Evolutionary conservation across 331 rosid genomes (phyloP).

Genomic region (Ulmus americana): DNA sequence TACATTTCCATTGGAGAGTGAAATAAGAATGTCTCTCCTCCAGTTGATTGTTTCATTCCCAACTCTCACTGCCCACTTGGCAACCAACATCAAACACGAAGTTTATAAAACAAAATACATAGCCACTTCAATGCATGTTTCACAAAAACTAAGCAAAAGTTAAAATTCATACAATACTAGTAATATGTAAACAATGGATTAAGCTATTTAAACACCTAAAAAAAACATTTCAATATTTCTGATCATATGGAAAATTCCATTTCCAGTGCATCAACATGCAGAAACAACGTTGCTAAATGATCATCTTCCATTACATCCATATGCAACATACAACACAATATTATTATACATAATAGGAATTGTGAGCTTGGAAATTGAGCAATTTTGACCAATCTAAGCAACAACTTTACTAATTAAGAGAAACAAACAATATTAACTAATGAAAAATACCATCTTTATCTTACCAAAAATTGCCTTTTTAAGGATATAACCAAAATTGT

Average conservation of each 20-base stretch:
- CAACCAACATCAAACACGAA: conserved; percentile 79
- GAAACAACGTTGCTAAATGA: neutral
- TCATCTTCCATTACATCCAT: too few relatives aligned
- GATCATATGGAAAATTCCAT: neutral
- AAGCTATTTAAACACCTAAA: neutral
- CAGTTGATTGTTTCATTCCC: conserved; percentile 69
- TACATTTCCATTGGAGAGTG: conserved; percentile 67
- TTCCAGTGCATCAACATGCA: neutral
- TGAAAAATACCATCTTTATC: neutral
- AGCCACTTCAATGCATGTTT: conserved; percentile 13
- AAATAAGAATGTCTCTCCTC: conserved; percentile 65
- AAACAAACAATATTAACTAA: neutral
- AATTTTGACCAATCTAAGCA: neutral
- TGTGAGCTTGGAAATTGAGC: neutral
- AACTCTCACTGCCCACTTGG: conserved; percentile 67
- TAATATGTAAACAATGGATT: neutral
- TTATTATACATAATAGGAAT: too few relatives aligned
- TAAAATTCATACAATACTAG: neutral
- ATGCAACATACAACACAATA: too few relatives aligned
- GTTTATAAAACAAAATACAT: conserved; percentile 58
- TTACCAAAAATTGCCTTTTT: conserved; percentile 49
- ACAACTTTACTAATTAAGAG: neutral
- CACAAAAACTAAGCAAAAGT: conserved; percentile 16
- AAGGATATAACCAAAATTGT: conserved; percentile 67
- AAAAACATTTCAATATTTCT: neutral